A percentile compares a stretch with the other conserved stretches of the same genome.
phyloP scores from a whole-genome alignment of 2,329 filamentous ascomycete genomes.

The Helotiales sp. region DNA sequence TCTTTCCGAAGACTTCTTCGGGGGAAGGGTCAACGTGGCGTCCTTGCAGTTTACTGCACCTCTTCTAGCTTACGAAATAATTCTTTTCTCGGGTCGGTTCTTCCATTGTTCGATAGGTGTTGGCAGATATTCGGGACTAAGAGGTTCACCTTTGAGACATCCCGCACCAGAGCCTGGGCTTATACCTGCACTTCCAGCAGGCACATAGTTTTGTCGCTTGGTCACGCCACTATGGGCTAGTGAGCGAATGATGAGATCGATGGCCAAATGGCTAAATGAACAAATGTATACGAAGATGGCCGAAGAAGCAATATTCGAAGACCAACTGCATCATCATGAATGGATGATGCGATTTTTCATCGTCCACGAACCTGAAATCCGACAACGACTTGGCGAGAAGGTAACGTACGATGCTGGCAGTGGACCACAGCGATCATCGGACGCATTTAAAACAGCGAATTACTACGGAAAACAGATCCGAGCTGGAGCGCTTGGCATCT shows the following conservation, averaged over 20 bases:
- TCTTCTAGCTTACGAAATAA: background rate
- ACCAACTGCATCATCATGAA: background rate
- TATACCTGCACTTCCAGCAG: background rate
- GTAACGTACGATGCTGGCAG: background rate
- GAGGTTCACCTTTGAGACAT: background rate
- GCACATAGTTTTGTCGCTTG: background rate
- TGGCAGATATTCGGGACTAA: conserved; percentile 1
- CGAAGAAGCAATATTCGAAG: background rate
- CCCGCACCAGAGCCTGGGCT: background rate
- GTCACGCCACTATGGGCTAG: background rate
- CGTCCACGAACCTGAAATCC: conserved; percentile 1
- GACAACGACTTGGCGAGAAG: background rate
- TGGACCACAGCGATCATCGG: background rate
- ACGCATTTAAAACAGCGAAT: background rate
- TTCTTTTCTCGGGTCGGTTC: conserved; percentile 8
- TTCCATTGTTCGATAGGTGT: conserved; percentile 3
- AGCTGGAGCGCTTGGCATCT: no score
- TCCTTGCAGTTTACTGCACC: background rate
- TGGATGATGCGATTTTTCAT: conserved; percentile 10
- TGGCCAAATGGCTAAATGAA: background rate
- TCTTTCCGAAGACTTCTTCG: conserved; percentile 7
- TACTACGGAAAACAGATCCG: background rate
- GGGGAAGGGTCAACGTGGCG: conserved; percentile 10
- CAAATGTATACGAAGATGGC: background rate
- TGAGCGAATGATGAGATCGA: background rate